Evolutionary conservation across 2,329 filamentous ascomycete species (phyloP).

Genomic region (Boeremia lycopersici): DNA sequence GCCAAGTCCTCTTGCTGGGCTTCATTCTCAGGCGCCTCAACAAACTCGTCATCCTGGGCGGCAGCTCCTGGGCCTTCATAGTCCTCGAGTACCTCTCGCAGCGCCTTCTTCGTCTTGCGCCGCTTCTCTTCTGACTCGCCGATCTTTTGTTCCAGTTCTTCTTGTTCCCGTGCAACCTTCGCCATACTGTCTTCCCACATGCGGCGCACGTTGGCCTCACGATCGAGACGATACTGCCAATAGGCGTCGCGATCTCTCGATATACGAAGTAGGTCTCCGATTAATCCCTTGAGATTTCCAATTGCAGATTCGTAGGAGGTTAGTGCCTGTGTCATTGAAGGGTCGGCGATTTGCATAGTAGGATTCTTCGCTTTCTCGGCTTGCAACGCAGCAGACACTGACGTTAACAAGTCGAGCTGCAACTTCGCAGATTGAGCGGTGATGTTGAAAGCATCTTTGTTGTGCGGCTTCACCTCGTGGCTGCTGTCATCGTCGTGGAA

Average conservation of each 20-base stretch:
- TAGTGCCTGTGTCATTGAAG: slow-evolving; percentile 76
- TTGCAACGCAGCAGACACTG: slow-evolving; percentile 82
- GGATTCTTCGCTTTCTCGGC: slow-evolving; percentile 73
- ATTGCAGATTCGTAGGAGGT: slow-evolving; percentile 89
- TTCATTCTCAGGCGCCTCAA: slow-evolving; percentile 41
- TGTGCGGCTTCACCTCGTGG: slow-evolving; percentile 72
- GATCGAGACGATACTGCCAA: slow-evolving; percentile 93
- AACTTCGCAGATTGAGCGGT: slow-evolving; percentile 93
- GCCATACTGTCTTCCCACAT: slow-evolving; percentile 99
- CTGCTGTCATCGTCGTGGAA: slow-evolving; percentile 81
- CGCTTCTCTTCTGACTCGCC: slow-evolving; percentile 90
- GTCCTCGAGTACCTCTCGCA: slow-evolving; percentile 81
- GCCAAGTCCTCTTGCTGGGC: slow-evolving; percentile 39
- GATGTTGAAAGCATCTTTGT: slow-evolving; percentile 94
- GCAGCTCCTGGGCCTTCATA: slow-evolving; percentile 33
- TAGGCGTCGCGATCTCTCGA: slow-evolving; percentile 92
- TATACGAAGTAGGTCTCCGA: slow-evolving; percentile 88
- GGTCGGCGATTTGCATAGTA: slow-evolving; percentile 73
- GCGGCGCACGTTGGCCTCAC: slow-evolving; percentile 86
- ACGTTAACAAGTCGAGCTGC: slow-evolving; percentile 87
- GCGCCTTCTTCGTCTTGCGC: slow-evolving; percentile 83
- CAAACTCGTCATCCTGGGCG: slow-evolving; percentile 38
- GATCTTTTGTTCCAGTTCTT: slow-evolving; percentile 84
- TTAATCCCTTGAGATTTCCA: slow-evolving; percentile 80
- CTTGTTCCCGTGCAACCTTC: slow-evolving; percentile 91